These are phyloP conservation scores for Tephrocybe rancida DNA, from an alignment of 768 basidiomycete species.

Conservation along the genomic window DNA sequence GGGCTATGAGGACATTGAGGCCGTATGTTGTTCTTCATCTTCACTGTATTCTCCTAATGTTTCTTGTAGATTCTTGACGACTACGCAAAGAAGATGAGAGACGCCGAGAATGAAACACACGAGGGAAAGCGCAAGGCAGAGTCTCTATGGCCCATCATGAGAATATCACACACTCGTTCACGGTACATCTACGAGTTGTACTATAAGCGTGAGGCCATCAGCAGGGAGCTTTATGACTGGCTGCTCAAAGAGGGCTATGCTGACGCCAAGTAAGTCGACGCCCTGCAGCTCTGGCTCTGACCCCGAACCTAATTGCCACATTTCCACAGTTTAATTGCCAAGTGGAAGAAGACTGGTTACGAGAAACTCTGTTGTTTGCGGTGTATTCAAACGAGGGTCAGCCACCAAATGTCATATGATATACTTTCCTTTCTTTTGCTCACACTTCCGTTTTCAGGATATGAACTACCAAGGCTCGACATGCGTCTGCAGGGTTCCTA, in stretches of 20 bases:
- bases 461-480: conserved; percentile 99
- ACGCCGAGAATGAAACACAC: conserved; percentile 97
- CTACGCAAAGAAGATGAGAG: conserved; percentile 98
- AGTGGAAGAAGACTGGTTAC: conserved; percentile 99
- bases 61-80: conserved; percentile 85
- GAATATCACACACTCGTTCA: conserved; percentile 94
- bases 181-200: conserved; percentile 98
- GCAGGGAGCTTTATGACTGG: conserved; percentile 95
- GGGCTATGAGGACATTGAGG: conserved; percentile 93
- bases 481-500: conserved; percentile 97
- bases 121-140: conserved; percentile 97
- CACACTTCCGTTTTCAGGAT: conserved; percentile 53
- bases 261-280: conserved; percentile 81
- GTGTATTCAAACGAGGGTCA: conserved; percentile 92
- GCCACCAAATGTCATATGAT: conserved; percentile 19
- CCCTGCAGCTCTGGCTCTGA: background rate
- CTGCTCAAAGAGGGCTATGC: conserved; percentile 95
- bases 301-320: conserved; percentile 1
- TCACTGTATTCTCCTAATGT: background rate
- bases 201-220: conserved; percentile 97
- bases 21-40: conserved; percentile 41
- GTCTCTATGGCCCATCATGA: conserved; percentile 97
- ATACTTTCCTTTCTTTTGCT: conserved; percentile 3
- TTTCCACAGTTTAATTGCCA: conserved; percentile 81
- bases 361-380: conserved; percentile 97